Evolutionary conservation across 163 green algal species (phyloP), one percentile per base, ranked within the genome.

Genomic region (Chloromonas sp.): DNA sequence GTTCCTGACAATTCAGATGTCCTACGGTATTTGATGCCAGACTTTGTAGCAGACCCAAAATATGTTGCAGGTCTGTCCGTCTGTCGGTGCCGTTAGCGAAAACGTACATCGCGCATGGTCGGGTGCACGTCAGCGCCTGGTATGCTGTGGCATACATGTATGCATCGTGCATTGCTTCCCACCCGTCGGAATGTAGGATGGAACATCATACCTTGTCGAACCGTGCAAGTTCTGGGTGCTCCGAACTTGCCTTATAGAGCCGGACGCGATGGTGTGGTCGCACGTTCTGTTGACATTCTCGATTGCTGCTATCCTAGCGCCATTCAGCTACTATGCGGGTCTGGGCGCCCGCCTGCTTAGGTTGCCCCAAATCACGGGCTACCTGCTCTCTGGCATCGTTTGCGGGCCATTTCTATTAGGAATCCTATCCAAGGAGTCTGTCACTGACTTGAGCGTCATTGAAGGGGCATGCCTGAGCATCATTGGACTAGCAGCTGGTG

Each of bases 401-500:
- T 92, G 84, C 58, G 94, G 95, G 0, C 93, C 94, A 0, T 90
- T 93, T 60, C 74, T 90, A 1, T 62, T 95, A 14, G 92, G 90
- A 11, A 89, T 96, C 61, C 76, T 97, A 0, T 91, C 80, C 2
- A 82, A 61, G 0, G 83, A 87, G 3, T 90, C 87, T 1, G 84
- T 95, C 1, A 36, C 70, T 2, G 84, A 88, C 60, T 85, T 97
- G 0, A 87, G 82, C 79, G 89, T 92, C 58, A 90, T 93, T 58
- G 81, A 84, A 15, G 81, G 81, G n/a, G 81, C 66, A n/a, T 93
- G 90, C 79, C 84, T 90, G 71, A 80, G 84, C 95, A 89, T 96
- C 84, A 97, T 98, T 62, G 95, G 92, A 0, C 77, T 98, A 1
- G 91, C 94, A 77, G 95, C 96, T 60, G 96, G 96, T 0, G 90